Base-by-base conservation (phyloP, 441 rosid genomes). In the Hura crepitans region DNA sequence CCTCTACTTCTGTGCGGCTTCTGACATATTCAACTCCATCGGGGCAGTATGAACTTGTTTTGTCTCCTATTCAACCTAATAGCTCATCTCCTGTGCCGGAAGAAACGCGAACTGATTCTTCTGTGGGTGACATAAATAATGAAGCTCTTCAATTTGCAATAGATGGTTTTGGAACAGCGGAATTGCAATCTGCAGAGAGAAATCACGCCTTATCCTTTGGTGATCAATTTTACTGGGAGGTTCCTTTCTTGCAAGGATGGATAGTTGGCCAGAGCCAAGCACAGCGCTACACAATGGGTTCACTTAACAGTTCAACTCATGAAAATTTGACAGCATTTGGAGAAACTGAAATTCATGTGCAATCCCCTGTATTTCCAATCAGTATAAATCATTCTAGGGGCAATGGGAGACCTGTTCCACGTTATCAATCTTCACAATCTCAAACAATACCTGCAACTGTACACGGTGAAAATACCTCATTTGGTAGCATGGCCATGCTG, bases 161-260 rank as follows among this genome's bases (percentile, higher is more conserved):
- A 65, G 87, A 82, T 51, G 81, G 75, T 62, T 74, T 70, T 83
- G 92, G 86, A 67, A 80, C 85, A 39, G 84, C 77, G 73, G 93
- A 89, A 81, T 65, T 78, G 57, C 94, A 78, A 75, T 75, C 84
- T 73, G 82, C 67, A 62, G 90, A 82, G 74, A 79, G 87, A 85
- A 81, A 78, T 74, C 85, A 80, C 62, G 72, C 78, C 71, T 79
- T 83, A 20, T 83, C 85, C 27, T 74, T 83, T 63, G 78, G 90
- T 47, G 91, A 90, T 72, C 85, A 85, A 70, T 77, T 80, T 18
- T 80, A 76, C 60, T 89, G 94, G 96, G 91, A 89, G 79, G 73
- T 89, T 28, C 92, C 97, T n/a, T 91, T 89, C 63, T 66, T 88
- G 82, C 91, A 88, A 75, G 93, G 96, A 70, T 89, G 92, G 96